Conservation (phyloP, 495 filamentous ascomycete species). For the Cenococcum geophilum region DNA sequence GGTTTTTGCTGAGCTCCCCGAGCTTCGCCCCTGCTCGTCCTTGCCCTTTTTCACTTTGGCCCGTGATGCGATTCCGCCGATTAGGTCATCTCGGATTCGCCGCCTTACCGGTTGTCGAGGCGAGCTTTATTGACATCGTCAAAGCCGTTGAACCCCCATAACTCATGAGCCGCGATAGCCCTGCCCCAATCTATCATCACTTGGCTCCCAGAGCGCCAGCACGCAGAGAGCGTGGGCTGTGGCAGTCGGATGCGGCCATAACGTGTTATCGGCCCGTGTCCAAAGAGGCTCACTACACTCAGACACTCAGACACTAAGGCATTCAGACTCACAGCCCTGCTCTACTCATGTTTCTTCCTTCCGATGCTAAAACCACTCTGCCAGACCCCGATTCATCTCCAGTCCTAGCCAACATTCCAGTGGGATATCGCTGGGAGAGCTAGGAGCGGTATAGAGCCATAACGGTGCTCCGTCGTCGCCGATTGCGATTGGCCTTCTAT, state of each 20-base stretch:
- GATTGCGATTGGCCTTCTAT: too few species aligned
- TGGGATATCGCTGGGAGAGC: too few species aligned
- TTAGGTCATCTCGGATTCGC: background rate
- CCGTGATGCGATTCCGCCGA: background rate
- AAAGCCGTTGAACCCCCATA: background rate
- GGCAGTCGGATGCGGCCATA: background rate
- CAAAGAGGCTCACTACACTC: background rate
- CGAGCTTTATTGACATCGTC: too few species aligned
- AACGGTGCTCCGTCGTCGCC: too few species aligned
- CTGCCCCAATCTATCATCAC: background rate
- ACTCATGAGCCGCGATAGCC: background rate
- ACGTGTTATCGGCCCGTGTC: background rate
- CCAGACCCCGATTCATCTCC: too few species aligned
- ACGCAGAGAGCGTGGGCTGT: background rate
- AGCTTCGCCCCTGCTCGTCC: too few species aligned
- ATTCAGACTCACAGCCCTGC: too few species aligned
- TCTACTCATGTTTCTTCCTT: too few species aligned
- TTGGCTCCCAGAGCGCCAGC: background rate
- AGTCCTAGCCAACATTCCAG: too few species aligned
- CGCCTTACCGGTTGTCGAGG: background rate
- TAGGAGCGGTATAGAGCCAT: too few species aligned
- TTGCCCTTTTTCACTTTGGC: background rate
- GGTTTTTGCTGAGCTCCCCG: too few species aligned
- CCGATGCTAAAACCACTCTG: too few species aligned
- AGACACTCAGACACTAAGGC: background rate